Percentiles rank a stretch among this genome's conserved stretches.
Conservation (phyloP, 1,284 basidiomycete genomes). For the Pseudozyma sp. region DNA sequence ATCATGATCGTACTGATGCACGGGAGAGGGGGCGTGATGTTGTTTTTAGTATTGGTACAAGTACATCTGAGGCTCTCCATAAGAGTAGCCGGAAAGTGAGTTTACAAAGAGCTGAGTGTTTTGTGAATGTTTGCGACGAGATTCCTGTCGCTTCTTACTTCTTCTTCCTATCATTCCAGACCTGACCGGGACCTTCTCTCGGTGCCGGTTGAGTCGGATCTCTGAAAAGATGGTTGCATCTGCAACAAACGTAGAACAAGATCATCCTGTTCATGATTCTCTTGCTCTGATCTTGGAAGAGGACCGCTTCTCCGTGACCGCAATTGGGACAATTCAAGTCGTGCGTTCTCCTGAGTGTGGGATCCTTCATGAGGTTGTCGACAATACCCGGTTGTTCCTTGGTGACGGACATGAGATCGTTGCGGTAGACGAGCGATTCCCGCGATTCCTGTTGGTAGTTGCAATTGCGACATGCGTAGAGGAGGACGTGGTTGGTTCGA, state of each 20-base stretch:
- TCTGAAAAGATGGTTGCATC: conserved; percentile 62
- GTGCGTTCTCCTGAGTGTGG: conserved; percentile 75
- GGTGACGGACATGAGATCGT: conserved; percentile 91
- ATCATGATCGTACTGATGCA: no score
- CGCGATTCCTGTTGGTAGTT: conserved; percentile 85
- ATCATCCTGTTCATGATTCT: conserved; percentile 66
- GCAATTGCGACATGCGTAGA: conserved; percentile 94
- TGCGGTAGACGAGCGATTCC: conserved; percentile 89
- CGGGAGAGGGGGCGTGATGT: no score
- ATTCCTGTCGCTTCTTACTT: conserved; percentile 13
- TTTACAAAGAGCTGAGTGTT: not conserved
- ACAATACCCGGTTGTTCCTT: conserved; percentile 93
- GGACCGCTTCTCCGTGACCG: conserved; percentile 59
- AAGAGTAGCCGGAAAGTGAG: no score
- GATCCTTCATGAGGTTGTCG: conserved; percentile 87
- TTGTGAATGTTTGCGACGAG: not conserved
- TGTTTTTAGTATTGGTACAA: conserved; percentile 30
- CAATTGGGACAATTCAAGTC: conserved; percentile 64
- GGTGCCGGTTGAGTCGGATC: conserved; percentile 49
- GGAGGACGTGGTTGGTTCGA: conserved; percentile 83
- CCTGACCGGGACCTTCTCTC: conserved; percentile 35
- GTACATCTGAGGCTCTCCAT: conserved; percentile 13
- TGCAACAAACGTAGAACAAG: conserved; percentile 65
- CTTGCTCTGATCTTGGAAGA: conserved; percentile 68
- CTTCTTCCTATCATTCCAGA: conserved; percentile 55